Conservation (phyloP, 164 flowering plant genomes). For the Pachysandra terminalis region DNA sequence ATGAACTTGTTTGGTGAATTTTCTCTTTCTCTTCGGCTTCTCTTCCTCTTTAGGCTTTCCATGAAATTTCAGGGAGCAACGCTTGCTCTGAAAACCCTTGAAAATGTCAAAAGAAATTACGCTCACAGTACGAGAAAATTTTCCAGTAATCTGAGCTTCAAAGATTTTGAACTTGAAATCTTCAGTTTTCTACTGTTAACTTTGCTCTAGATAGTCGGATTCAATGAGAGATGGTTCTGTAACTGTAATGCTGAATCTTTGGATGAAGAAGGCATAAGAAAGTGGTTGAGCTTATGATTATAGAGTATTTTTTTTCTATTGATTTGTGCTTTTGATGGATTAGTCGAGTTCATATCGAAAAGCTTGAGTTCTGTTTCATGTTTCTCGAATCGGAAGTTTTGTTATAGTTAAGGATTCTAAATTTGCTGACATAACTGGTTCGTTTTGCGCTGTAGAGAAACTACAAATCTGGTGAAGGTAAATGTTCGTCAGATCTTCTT, state of each 20-base stretch:
- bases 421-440: conserved; percentile 5
- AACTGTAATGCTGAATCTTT: conserved; percentile 7
- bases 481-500: conserved; percentile 8
- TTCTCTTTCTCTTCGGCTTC: background rate
- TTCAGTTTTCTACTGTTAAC: background rate
- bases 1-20: conserved; percentile 6
- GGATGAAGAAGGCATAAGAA: background rate
- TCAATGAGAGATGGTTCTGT: background rate
- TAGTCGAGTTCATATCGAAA: background rate
- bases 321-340: background rate
- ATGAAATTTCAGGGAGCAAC: conserved; percentile 2
- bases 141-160: background rate
- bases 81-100: background rate
- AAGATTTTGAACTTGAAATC: background rate
- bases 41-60: background rate
- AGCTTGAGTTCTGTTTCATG: background rate
- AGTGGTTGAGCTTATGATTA: background rate
- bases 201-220: background rate
- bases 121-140: background rate
- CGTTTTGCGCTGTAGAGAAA: background rate
- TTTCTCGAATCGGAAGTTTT: conserved; percentile 4
- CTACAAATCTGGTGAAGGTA: background rate
- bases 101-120: background rate
- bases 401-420: conserved; percentile 10
- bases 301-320: too few relatives aligned